These are phyloP conservation scores for Zymoseptoria brevis DNA, from an alignment of 2,329 filamentous ascomycete species.

Conservation along the genomic window DNA sequence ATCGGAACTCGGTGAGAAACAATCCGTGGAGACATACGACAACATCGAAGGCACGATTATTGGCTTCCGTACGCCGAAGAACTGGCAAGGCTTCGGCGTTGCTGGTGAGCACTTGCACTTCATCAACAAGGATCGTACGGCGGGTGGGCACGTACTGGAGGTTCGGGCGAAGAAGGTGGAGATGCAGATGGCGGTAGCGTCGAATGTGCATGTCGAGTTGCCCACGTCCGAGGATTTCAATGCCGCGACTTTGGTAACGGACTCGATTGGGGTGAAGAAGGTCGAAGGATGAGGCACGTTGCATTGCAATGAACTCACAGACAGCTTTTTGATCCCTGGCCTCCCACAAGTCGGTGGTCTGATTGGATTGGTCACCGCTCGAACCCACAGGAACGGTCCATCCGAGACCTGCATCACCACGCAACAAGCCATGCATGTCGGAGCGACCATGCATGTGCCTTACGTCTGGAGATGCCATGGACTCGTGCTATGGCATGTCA, in stretches of 20 bases:
- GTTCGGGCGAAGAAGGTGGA: slow-evolving; percentile 27
- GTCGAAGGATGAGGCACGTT: slow-evolving; percentile 28
- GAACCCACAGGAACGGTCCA: neutral
- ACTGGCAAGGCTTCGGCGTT: slow-evolving; percentile 36
- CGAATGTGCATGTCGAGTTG: slow-evolving; percentile 34
- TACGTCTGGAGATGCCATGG: neutral
- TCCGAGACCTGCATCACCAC: neutral
- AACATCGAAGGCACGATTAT: slow-evolving; percentile 35
- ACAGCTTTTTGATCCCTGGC: too few species aligned
- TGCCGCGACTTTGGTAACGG: slow-evolving; percentile 27
- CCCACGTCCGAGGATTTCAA: slow-evolving; percentile 35
- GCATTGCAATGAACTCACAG: neutral
- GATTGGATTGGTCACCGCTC: neutral
- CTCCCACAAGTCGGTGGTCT: too few species aligned
- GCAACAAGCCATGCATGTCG: neutral
- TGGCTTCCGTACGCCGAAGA: slow-evolving; percentile 35
- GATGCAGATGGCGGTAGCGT: slow-evolving; percentile 32
- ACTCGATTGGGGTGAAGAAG: slow-evolving; percentile 29
- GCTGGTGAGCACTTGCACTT: slow-evolving; percentile 39
- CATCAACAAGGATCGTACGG: slow-evolving; percentile 29
- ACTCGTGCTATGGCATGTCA: neutral
- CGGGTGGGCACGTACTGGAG: slow-evolving; percentile 37
- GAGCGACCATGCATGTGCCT: neutral
- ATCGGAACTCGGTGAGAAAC: slow-evolving; percentile 33
- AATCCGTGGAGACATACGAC: slow-evolving; percentile 32